Conservation (phyloP, 768 basidiomycete species). For the Phanerochaete carnosa region DNA sequence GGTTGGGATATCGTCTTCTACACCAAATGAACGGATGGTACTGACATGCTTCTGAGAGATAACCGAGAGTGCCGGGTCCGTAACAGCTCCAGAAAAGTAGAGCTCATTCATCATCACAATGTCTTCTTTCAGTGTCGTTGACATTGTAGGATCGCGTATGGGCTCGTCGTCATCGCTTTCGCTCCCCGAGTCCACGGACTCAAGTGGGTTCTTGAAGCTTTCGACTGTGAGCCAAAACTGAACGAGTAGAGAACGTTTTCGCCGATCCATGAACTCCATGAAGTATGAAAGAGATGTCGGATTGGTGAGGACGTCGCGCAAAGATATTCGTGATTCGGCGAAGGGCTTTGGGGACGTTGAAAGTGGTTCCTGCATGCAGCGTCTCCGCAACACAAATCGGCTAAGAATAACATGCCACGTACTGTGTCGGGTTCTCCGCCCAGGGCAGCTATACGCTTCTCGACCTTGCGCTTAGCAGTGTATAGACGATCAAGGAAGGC, state of each 20-base stretch:
- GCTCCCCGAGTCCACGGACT: conserved; percentile 61
- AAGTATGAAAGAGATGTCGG: conserved; percentile 92
- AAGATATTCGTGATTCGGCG: conserved; percentile 47
- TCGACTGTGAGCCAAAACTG: conserved; percentile 99
- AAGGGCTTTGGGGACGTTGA: conserved; percentile 33
- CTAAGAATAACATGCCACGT: conserved; percentile 17
- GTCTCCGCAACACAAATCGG: neutral
- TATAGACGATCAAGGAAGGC: conserved; percentile 87
- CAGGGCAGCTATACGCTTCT: conserved; percentile 78
- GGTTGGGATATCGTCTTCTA: conserved; percentile 42
- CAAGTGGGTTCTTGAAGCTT: conserved; percentile 95
- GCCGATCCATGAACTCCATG: conserved; percentile 98
- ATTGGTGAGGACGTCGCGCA: conserved; percentile 81
- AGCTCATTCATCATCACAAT: conserved; percentile 85
- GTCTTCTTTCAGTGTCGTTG: conserved; percentile 75
- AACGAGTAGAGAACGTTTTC: conserved; percentile 76
- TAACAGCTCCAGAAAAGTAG: conserved; percentile 68
- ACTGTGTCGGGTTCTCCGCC: conserved; percentile 71
- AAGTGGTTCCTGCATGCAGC: neutral
- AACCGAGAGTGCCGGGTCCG: conserved; percentile 54
- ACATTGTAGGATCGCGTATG: conserved; percentile 52
- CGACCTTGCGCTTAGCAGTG: conserved; percentile 83
- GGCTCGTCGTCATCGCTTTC: conserved; percentile 61
- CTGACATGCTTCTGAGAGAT: conserved; percentile 72
- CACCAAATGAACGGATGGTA: conserved; percentile 65